Conservation (phyloP, 441 rosid species). For the Erodium chrysanthum region DNA sequence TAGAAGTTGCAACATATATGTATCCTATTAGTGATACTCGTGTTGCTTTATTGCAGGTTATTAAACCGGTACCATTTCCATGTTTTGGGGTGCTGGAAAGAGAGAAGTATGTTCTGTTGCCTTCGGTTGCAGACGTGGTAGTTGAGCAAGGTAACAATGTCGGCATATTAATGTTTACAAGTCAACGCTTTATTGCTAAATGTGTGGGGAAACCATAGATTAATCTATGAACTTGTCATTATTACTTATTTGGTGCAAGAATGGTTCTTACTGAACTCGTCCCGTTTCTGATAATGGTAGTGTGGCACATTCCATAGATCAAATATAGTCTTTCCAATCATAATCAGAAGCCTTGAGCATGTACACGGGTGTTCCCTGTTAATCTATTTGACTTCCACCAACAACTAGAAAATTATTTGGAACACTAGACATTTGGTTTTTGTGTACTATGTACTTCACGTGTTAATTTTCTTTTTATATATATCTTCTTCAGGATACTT, state of each 20-base stretch:
- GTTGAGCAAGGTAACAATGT: conserved; percentile 49
- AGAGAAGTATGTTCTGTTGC: conserved; percentile 57
- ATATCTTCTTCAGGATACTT: conserved; percentile 38
- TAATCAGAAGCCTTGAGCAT: background rate
- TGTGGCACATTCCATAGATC: background rate
- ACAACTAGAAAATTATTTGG: background rate
- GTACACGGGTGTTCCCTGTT: background rate
- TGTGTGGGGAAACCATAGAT: background rate
- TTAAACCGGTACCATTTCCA: conserved; percentile 53
- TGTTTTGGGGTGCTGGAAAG: conserved; percentile 57
- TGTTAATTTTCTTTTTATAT: background rate
- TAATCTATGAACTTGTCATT: background rate
- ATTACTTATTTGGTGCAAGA: conserved; percentile 2
- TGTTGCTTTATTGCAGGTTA: conserved; percentile 31
- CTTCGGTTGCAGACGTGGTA: conserved; percentile 53
- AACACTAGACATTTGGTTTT: background rate
- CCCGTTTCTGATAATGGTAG: too few relatives aligned
- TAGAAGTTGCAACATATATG: too few relatives aligned
- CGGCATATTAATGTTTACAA: background rate
- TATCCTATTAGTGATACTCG: background rate
- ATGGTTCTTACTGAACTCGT: background rate
- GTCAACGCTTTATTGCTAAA: background rate
- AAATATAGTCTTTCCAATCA: conserved; percentile 3
- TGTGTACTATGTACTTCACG: background rate
- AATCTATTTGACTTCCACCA: background rate